Conservation (phyloP, 176 grass and related monocot species). For the Musa beccarii region DNA sequence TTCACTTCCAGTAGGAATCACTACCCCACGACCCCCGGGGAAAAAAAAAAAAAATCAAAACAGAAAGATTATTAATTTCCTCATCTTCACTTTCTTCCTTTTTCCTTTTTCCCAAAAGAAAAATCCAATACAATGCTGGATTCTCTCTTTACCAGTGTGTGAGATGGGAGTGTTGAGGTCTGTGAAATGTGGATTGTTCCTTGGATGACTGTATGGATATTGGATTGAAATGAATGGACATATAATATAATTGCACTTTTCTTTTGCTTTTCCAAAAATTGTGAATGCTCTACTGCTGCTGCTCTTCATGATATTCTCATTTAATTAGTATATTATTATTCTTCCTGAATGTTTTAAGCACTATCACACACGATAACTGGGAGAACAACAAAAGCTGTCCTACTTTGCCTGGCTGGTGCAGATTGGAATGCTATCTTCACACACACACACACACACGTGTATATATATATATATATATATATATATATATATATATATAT, state of each 20-base stretch:
- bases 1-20: background rate
- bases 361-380: background rate
- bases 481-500: too few relatives aligned
- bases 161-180: background rate
- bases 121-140: background rate
- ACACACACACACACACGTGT: too few relatives aligned
- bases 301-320: background rate
- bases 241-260: background rate
- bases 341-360: background rate
- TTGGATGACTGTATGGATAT: constrained; percentile 5
- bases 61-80: background rate
- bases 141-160: background rate
- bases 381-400: background rate
- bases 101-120: background rate
- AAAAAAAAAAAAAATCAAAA: too few relatives aligned
- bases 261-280: background rate
- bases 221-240: constrained; percentile 10
- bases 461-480: too few relatives aligned
- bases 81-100: background rate
- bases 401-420: background rate
- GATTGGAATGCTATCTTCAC: background rate
- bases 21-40: background rate
- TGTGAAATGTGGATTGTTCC: background rate
- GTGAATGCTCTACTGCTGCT: background rate
- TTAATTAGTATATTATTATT: background rate